phyloP scores from a whole-genome alignment of 1,139 yeast species.

The Kodamaea derodonti region DNA sequence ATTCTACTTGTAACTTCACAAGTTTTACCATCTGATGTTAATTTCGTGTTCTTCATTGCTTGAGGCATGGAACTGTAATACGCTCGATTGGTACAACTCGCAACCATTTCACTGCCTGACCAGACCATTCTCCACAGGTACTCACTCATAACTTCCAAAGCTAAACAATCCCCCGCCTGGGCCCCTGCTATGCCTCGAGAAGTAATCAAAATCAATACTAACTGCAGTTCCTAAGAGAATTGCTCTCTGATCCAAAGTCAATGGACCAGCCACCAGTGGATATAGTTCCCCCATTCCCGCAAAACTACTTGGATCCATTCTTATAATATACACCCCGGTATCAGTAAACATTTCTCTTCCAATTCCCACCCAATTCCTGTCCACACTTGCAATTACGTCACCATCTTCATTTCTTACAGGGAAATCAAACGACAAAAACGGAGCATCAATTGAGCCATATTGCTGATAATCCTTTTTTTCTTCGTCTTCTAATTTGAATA shows the following conservation, averaged over 20 bases:
- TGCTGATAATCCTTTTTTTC: conserved; percentile 51
- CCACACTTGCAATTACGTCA: conserved; percentile 68
- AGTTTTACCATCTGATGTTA: no score
- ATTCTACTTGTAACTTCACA: no score
- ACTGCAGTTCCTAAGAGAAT: conserved; percentile 82
- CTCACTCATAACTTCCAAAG: conserved; percentile 24
- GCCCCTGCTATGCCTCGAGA: conserved; percentile 77
- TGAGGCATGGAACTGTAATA: no score
- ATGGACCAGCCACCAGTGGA: conserved; percentile 39
- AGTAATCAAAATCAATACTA: conserved; percentile 91
- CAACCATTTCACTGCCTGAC: no score
- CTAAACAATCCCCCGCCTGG: conserved; percentile 40
- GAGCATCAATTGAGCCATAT: conserved; percentile 84
- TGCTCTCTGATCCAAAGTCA: conserved; percentile 81
- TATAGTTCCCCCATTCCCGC: conserved; percentile 43
- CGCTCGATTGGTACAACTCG: no score
- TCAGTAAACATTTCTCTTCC: conserved; percentile 92
- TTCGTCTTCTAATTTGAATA: conserved; percentile 56
- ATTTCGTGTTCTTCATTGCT: no score
- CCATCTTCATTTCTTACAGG: conserved; percentile 63
- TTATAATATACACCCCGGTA: conserved; percentile 82
- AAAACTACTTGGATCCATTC: conserved; percentile 74
- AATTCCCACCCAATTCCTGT: conserved; percentile 92
- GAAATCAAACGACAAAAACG: conserved; percentile 81
- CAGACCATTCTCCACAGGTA: no score